Base-by-base conservation (phyloP, 1,284 basidiomycete species). In the Trametes polyzona region DNA sequence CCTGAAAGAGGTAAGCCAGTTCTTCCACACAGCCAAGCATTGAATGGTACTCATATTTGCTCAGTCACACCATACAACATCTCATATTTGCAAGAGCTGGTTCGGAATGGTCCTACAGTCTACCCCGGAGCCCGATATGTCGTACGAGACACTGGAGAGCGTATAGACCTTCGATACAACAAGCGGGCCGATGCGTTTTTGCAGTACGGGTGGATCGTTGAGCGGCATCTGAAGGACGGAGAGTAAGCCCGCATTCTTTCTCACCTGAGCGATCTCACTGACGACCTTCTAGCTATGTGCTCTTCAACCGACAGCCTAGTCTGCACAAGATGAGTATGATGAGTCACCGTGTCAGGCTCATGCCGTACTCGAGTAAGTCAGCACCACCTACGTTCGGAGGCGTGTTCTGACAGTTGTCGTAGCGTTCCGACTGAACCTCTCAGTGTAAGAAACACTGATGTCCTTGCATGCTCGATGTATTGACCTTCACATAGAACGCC, bases 311-410 rank as follows among this genome's bases (percentile, higher is more conserved):
- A 62, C 97, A 99, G 71, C 97, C 97, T 2, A 93, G 89, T 82
- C 76, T 99, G 74, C 97, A 99, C 77, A 99, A 99, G 77, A 99
- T 99, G 97, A 96, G 93, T 81, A 99, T 99, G 97, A 99, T 99
- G 97, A 95, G 93, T 74, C 97, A 99, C 78, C 87, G 97, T 37
- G 93, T 99, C 47, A 95, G 93, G 71, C 79, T 99, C 56, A 98
- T 99, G 96, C 93, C 94, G 32, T 99, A 98, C 75, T 99, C 97
- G 26, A 99, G 93, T 95, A 71, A 74, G 92, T 83, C 7, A 27
- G 12, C 1, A n/a, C 39, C 50, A 35, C 10, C 4, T n/a, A 16
- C 29, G 19, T 23, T 32, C 21, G 5, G 12, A 2, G 8, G 16
- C 17, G 47, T 47, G 26, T 6, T 23, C 53, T 51, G 37, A 33